Percentiles rank a stretch among this genome's conserved stretches.
Conservation (phyloP, 768 basidiomycete genomes). For the Boletus fagicola region DNA sequence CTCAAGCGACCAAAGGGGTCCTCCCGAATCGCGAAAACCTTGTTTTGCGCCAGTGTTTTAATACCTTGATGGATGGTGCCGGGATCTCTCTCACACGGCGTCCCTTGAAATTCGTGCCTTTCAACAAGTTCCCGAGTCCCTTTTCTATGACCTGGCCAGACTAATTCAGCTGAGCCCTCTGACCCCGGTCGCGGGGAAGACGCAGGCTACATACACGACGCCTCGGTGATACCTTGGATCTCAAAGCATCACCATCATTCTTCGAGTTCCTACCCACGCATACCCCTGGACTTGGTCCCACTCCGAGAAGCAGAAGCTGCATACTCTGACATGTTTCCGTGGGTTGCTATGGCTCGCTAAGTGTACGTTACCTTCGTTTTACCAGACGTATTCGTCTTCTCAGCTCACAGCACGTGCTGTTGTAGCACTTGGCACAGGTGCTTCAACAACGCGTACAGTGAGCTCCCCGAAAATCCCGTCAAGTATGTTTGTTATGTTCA, state of each 20-base stretch:
- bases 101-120: slow-evolving; percentile 30
- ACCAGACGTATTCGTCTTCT: slow-evolving; percentile 1
- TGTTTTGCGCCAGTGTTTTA: slow-evolving; percentile 30
- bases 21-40: slow-evolving; percentile 10
- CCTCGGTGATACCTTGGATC: not conserved
- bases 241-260: slow-evolving; percentile 1
- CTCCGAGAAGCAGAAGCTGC: slow-evolving; percentile 29
- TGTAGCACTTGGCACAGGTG: too few relatives aligned
- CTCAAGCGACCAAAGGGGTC: not conserved
- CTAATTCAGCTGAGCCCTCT: not conserved
- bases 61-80: slow-evolving; percentile 11
- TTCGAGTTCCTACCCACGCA: slow-evolving; percentile 1
- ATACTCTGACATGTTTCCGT: slow-evolving; percentile 29
- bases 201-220: not conserved
- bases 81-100: slow-evolving; percentile 17
- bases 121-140: slow-evolving; percentile 20
- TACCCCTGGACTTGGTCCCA: slow-evolving; percentile 26
- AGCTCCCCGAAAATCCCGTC: too few relatives aligned
- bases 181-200: not conserved
- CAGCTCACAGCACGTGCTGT: slow-evolving; percentile 1
- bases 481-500: too few relatives aligned
- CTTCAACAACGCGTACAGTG: too few relatives aligned
- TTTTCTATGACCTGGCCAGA: not conserved
- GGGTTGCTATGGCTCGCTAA: slow-evolving; percentile 2
- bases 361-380: not conserved